A percentile compares a stretch with the other conserved stretches of the same genome.
These are phyloP conservation scores for Middelhovenomyces tepae DNA, from an alignment of 805 yeast species.

Conservation along the genomic window DNA sequence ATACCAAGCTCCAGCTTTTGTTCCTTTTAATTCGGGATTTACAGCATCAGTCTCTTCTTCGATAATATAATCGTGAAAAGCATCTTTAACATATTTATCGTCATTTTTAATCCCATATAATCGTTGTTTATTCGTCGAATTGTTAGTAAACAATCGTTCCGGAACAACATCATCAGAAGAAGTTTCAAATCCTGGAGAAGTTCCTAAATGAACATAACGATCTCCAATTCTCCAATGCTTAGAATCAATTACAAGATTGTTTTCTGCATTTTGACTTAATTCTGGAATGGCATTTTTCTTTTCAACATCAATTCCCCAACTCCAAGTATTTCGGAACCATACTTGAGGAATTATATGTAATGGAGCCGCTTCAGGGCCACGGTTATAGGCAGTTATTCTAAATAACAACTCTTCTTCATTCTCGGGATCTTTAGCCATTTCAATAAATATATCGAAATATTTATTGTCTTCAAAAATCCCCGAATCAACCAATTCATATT, in stretches of 20 bases:
- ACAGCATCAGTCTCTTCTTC: conserved; percentile 49
- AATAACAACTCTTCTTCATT: conserved; percentile 75
- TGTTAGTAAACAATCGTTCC: conserved; percentile 71
- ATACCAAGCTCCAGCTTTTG: conserved; percentile 81
- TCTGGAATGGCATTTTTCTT: conserved; percentile 31
- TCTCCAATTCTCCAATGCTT: conserved; percentile 63
- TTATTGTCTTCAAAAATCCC: conserved; percentile 52
- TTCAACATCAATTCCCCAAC: conserved; percentile 62
- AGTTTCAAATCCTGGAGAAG: conserved; percentile 68
- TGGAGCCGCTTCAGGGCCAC: conserved; percentile 80
- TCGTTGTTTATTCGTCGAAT: conserved; percentile 68
- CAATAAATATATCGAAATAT: conserved; percentile 82
- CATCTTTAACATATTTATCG: conserved; percentile 67
- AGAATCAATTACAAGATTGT: conserved; percentile 40
- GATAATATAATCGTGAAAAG: conserved; percentile 77
- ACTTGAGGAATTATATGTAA: conserved; percentile 79
- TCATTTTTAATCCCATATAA: conserved; percentile 52
- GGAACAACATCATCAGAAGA: conserved; percentile 61
- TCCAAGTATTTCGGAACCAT: conserved; percentile 83
- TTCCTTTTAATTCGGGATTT: conserved; percentile 66
- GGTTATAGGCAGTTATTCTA: conserved; percentile 79
- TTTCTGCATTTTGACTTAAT: conserved; percentile 29
- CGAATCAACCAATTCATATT: conserved; percentile 79
- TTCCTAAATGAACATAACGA: conserved; percentile 62
- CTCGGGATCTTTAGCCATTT: conserved; percentile 78